Evolutionary conservation across 305 asterid genomes (phyloP).

Genomic region (Rubia occidens): DNA sequence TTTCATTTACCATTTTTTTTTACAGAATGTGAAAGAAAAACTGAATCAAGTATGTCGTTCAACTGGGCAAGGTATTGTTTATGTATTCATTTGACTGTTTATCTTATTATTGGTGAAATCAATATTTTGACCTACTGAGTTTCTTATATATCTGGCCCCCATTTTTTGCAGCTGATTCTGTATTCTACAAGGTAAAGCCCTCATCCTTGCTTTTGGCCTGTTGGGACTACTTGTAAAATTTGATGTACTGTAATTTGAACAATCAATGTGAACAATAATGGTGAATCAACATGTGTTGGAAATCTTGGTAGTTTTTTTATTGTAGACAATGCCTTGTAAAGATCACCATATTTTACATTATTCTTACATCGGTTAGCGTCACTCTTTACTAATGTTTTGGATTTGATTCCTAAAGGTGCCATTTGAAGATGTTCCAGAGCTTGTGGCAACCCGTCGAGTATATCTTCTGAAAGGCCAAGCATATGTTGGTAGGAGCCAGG

Average conservation of each 20-base stretch:
- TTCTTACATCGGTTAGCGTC: too few relatives aligned
- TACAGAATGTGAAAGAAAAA: conserved; percentile 71
- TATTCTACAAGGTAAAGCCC: conserved; percentile 70
- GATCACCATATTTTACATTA: too few relatives aligned
- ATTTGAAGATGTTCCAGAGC: conserved; percentile 65
- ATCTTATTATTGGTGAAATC: conserved; percentile 11
- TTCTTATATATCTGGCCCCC: not conserved
- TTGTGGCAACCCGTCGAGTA: conserved; percentile 74
- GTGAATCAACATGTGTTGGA: too few relatives aligned
- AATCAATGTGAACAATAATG: not conserved
- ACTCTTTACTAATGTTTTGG: too few relatives aligned
- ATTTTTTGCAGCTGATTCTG: conserved; percentile 51
- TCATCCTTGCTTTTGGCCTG: conserved; percentile 17
- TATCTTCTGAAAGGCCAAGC: conserved; percentile 75
- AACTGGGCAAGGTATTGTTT: conserved; percentile 26
- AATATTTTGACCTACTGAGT: not conserved
- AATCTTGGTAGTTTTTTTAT: not conserved
- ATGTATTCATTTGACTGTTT: conserved; percentile 23
- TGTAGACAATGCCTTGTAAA: not conserved
- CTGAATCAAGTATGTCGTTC: conserved; percentile 69
- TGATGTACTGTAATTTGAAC: not conserved
- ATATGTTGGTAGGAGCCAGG: conserved; percentile 87
- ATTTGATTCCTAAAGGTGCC: too few relatives aligned
- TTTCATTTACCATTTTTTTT: conserved; percentile 12
- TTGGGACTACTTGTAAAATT: not conserved